Evolutionary conservation across 345 rosid genomes (phyloP).

Genomic region (Xanthoceras sorbifolium): DNA sequence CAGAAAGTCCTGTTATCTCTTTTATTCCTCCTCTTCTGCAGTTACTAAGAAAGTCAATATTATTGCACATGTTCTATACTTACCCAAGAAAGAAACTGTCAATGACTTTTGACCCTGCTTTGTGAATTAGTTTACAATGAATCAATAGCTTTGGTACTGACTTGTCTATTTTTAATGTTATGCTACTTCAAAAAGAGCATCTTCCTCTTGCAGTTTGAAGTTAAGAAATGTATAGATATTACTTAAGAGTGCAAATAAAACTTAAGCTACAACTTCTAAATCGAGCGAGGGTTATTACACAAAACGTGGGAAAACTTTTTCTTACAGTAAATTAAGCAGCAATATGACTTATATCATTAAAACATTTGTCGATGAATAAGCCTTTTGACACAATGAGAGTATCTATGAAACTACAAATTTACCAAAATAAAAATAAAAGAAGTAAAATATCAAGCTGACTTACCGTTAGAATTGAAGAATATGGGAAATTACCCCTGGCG

Average conservation of each 20-base stretch:
- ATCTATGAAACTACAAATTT: neutral
- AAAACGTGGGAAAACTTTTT: neutral
- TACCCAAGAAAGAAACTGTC: neutral
- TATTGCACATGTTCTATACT: neutral
- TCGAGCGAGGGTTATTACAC: neutral
- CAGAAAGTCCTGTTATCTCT: neutral
- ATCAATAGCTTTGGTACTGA: neutral
- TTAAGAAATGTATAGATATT: neutral
- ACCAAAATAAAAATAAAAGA: neutral
- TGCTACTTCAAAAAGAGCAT: neutral
- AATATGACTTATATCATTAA: neutral
- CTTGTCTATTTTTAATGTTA: neutral
- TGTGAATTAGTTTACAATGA: neutral
- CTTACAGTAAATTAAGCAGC: neutral
- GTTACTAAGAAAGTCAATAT: neutral
- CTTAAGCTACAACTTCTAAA: neutral
- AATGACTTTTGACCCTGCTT: neutral
- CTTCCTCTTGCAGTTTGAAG: neutral
- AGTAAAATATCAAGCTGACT: constrained; percentile 30
- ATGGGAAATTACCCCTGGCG: constrained; percentile 66
- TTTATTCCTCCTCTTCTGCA: neutral
- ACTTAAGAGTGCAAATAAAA: neutral
- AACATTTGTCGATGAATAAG: neutral
- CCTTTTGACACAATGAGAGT: neutral
- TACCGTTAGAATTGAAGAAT: constrained; percentile 82